Evolutionary conservation across 2,329 filamentous ascomycete species (phyloP).

Genomic region (Rhinocladiella mackenziei): DNA sequence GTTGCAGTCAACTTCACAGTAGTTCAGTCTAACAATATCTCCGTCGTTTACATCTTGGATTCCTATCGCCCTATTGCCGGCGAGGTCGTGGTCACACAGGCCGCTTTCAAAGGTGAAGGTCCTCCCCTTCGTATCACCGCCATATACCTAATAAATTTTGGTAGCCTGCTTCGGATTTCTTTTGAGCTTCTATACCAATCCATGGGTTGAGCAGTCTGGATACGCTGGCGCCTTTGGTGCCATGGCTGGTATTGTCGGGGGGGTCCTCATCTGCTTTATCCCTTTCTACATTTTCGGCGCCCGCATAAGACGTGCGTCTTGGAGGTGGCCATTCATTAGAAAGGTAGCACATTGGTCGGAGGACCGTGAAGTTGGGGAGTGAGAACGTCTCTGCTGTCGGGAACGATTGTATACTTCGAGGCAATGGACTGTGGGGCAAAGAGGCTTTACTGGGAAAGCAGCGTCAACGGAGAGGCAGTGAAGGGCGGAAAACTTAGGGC

Average conservation of each 20-base stretch:
- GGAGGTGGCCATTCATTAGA: slow-evolving; percentile 4
- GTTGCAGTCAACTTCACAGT: slow-evolving; percentile 3
- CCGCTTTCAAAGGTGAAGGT: slow-evolving; percentile 6
- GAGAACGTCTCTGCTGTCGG: background rate
- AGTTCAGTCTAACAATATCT: slow-evolving; percentile 2
- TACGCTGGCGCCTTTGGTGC: slow-evolving; percentile 4
- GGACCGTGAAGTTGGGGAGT: slow-evolving; percentile 7
- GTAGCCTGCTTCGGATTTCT: slow-evolving; percentile 6
- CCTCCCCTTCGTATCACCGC: background rate
- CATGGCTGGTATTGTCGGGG: slow-evolving; percentile 1
- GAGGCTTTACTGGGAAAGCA: too few species aligned
- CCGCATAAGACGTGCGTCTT: background rate
- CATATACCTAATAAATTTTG: background rate
- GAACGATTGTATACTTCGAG: too few species aligned
- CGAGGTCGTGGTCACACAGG: slow-evolving; percentile 5
- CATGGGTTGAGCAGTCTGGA: slow-evolving; percentile 3
- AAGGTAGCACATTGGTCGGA: slow-evolving; percentile 1
- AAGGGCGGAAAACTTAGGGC: too few species aligned
- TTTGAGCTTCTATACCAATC: slow-evolving; percentile 7
- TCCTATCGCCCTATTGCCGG: slow-evolving; percentile 4
- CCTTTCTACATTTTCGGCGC: slow-evolving; percentile 1
- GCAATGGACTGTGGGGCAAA: too few species aligned
- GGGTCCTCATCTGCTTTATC: slow-evolving; percentile 1
- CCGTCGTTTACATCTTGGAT: slow-evolving; percentile 3
- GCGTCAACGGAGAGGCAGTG: too few species aligned